Percentiles rank a stretch among this genome's conserved stretches.
Conservation (phyloP, 2,329 filamentous ascomycete species). For the Aspergillus sp. region DNA sequence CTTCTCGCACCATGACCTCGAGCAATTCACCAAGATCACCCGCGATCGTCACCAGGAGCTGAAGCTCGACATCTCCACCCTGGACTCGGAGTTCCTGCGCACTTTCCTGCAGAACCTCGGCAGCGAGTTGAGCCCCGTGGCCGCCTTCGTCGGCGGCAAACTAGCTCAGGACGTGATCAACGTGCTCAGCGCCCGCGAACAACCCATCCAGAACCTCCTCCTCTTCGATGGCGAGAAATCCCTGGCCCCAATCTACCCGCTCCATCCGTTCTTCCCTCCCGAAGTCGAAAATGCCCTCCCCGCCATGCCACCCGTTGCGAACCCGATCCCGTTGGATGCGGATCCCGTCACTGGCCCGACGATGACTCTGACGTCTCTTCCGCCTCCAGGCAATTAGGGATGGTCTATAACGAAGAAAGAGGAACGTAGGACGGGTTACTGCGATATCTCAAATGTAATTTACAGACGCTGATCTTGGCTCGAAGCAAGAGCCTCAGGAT, state of each 20-base stretch:
- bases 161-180: conserved; percentile 97
- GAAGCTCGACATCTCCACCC: conserved; percentile 64
- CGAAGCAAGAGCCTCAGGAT: not conserved
- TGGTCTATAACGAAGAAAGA: not conserved
- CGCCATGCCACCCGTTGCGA: conserved; percentile 27
- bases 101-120: conserved; percentile 84
- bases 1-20: conserved; percentile 64
- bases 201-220: conserved; percentile 93
- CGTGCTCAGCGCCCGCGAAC: conserved; percentile 83
- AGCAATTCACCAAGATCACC: conserved; percentile 73
- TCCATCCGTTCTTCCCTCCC: conserved; percentile 65
- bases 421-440: not conserved
- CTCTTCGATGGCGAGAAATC: conserved; percentile 84
- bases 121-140: conserved; percentile 80
- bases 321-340: conserved; percentile 24
- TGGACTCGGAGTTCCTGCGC: conserved; percentile 70
- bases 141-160: conserved; percentile 84
- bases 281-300: conserved; percentile 25
- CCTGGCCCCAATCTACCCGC: conserved; percentile 74
- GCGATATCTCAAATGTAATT: not conserved
- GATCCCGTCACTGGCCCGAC: conserved; percentile 2
- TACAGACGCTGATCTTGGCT: not conserved
- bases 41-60: conserved; percentile 76
- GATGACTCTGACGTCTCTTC: conserved; percentile 1
- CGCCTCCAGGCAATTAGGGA: not conserved